Percentiles rank a stretch among this genome's conserved stretches.
phyloP scores from a whole-genome alignment of 345 rosid genomes.

The Murraya paniculata region DNA sequence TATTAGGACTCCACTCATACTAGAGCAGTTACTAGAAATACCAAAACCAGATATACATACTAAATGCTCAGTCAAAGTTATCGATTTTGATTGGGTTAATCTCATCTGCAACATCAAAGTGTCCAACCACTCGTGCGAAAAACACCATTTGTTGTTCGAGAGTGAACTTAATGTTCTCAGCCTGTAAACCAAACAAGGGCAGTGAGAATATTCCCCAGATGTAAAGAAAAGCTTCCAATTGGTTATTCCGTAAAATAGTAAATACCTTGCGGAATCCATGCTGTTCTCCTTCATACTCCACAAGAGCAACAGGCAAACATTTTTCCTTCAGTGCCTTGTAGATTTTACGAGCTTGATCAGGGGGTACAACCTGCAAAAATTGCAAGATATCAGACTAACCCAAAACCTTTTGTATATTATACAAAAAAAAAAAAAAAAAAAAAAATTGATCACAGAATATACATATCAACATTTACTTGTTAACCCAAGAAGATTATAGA shows the following conservation, averaged over 20 bases:
- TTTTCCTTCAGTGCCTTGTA: conserved; percentile 74
- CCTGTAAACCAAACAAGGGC: conserved; percentile 44
- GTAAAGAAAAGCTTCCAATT: background rate
- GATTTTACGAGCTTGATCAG: conserved; percentile 86
- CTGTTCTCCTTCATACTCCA: conserved; percentile 94
- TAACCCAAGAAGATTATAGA: background rate
- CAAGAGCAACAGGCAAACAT: conserved; percentile 90
- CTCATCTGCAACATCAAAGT: conserved; percentile 70
- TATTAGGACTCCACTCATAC: background rate
- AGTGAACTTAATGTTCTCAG: conserved; percentile 87
- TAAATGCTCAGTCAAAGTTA: conserved; percentile 53
- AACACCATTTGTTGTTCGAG: conserved; percentile 91
- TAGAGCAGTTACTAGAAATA: background rate
- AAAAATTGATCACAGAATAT: background rate
- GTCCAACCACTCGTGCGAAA: conserved; percentile 73
- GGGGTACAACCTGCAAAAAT: conserved; percentile 73
- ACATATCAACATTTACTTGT: background rate
- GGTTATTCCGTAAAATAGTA: background rate
- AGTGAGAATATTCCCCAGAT: background rate
- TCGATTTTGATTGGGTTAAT: conserved; percentile 70
- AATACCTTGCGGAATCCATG: conserved; percentile 94
- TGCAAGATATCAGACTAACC: background rate
- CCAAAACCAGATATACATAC: background rate
- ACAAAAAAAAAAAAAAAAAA: background rate
- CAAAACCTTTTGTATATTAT: background rate